Evolutionary conservation across 805 yeast genomes (phyloP).

Genomic region (Cyberlindnera euphorbiae): DNA sequence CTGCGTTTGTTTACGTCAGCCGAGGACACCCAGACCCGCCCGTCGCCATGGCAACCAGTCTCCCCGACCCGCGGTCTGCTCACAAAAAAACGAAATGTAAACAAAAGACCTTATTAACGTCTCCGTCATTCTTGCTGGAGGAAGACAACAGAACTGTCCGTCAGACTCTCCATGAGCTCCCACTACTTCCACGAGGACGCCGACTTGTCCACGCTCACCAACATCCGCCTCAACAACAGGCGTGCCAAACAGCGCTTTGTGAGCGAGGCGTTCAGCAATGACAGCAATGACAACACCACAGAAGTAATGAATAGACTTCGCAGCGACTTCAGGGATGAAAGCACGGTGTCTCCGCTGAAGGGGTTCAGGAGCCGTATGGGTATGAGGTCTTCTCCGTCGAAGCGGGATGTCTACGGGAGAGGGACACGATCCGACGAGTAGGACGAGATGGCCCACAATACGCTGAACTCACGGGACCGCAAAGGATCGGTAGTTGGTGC

Average conservation of each 20-base stretch:
- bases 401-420: no score
- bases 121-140: no score
- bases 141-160: no score
- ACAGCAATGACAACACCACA: conserved; percentile 1
- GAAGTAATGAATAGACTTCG: conserved; percentile 2
- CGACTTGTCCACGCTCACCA: conserved; percentile 21
- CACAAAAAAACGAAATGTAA: neutral
- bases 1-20: no score
- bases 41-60: neutral
- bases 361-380: no score
- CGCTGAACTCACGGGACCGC: no score
- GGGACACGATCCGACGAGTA: no score
- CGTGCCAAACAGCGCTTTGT: conserved; percentile 15
- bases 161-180: neutral
- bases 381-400: neutral
- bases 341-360: conserved; percentile 12
- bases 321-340: conserved; percentile 6
- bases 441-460: no score
- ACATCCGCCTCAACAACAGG: conserved; percentile 18
- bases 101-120: no score
- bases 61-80: neutral
- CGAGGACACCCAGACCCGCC: neutral
- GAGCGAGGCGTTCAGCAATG: conserved; percentile 2
- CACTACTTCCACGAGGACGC: conserved; percentile 8
- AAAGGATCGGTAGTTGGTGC: conserved; percentile 2